These are phyloP conservation scores for Pseudogymnoascus sp. DNA, from an alignment of 2,329 filamentous ascomycete genomes.

Conservation along the genomic window DNA sequence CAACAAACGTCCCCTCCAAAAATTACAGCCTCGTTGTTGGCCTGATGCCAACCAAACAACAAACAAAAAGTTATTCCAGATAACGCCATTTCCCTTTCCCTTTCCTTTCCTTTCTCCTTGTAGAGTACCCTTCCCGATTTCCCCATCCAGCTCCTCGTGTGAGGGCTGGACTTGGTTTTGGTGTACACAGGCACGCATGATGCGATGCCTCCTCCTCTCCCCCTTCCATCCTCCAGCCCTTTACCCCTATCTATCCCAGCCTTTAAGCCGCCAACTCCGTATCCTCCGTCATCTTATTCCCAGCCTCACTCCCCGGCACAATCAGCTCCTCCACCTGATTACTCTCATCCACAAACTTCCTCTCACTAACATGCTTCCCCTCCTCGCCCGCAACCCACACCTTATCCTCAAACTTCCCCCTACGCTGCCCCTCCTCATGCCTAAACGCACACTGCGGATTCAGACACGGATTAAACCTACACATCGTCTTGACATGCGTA, in stretches of 20 bases:
- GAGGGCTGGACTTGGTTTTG: background rate
- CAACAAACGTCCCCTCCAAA: background rate
- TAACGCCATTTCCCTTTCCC: background rate
- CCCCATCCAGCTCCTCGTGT: background rate
- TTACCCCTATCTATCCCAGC: too few relatives aligned
- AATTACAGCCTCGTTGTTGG: background rate
- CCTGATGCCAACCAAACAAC: background rate
- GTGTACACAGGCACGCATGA: background rate
- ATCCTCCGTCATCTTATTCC: background rate
- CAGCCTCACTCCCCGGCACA: conserved; percentile 17
- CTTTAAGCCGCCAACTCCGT: background rate
- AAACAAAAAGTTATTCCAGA: background rate
- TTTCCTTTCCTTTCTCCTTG: background rate
- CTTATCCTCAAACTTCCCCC: conserved; percentile 77
- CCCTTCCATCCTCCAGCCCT: too few relatives aligned
- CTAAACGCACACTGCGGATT: conserved; percentile 67
- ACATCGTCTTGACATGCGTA: conserved; percentile 75
- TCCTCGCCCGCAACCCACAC: conserved; percentile 66
- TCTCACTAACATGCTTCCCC: conserved; percentile 71
- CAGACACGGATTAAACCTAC: conserved; percentile 85
- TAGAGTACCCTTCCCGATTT: background rate
- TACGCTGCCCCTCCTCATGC: conserved; percentile 81
- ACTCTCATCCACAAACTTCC: conserved; percentile 73
- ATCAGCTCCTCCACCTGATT: conserved; percentile 52
- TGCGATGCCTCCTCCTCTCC: background rate